Evolutionary conservation across 176 grass and related monocot genomes (phyloP).

Genomic region (Triticum monococcum): DNA sequence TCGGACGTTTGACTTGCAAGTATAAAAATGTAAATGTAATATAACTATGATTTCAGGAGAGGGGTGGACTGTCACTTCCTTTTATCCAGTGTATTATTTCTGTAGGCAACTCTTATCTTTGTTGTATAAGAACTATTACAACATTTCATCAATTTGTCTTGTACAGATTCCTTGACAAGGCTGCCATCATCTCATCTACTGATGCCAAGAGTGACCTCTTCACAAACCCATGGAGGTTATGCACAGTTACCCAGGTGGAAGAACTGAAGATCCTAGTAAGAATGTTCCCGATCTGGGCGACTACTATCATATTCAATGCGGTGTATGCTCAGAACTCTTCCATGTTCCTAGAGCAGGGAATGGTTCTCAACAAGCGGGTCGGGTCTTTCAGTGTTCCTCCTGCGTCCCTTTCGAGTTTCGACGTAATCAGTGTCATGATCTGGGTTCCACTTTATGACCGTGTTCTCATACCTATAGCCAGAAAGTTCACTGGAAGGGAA

Average conservation of each 20-base stretch:
- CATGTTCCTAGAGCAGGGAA: slow-evolving; percentile 88
- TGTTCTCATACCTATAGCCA: slow-evolving; percentile 62
- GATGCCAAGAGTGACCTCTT: slow-evolving; percentile 49
- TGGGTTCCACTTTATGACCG: slow-evolving; percentile 78
- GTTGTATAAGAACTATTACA: not conserved
- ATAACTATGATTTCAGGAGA: not conserved
- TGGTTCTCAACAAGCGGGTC: slow-evolving; percentile 74
- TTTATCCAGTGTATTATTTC: not conserved
- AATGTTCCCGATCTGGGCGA: slow-evolving; percentile 89
- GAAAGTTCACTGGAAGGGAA: slow-evolving; percentile 62
- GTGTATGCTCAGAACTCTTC: slow-evolving; percentile 87
- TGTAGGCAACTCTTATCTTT: not conserved
- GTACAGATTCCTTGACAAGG: slow-evolving; percentile 79
- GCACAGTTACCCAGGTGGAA: slow-evolving; percentile 94
- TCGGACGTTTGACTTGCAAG: not conserved
- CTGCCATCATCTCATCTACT: slow-evolving; percentile 58
- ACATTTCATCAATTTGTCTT: not conserved
- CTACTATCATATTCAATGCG: slow-evolving; percentile 69
- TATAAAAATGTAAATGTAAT: not conserved
- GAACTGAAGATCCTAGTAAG: slow-evolving; percentile 83
- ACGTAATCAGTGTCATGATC: slow-evolving; percentile 69
- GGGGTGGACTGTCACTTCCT: not conserved
- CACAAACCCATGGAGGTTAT: slow-evolving; percentile 70
- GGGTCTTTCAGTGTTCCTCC: slow-evolving; percentile 72
- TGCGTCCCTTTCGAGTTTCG: slow-evolving; percentile 82